A percentile compares a stretch with the other conserved stretches of the same genome.
These are phyloP conservation scores for Candida mesenterica DNA, from an alignment of 1,139 yeast species.

Conservation along the genomic window DNA sequence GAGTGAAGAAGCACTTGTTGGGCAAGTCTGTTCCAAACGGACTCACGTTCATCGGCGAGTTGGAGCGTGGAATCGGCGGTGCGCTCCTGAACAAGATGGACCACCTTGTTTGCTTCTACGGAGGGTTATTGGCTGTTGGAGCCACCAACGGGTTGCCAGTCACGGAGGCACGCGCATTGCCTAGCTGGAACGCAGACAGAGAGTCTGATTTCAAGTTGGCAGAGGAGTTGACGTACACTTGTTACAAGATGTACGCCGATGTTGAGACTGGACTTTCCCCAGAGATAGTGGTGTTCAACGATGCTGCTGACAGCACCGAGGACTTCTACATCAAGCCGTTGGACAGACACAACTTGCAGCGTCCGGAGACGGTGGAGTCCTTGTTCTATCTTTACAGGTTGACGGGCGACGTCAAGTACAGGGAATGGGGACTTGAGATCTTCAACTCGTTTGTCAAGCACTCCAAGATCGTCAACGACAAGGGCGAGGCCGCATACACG, in stretches of 20 bases:
- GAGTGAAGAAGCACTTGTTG: conserved; percentile 65
- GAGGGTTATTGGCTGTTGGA: conserved; percentile 86
- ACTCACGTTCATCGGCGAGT: conserved; percentile 75
- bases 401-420: conserved; percentile 77
- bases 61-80: conserved; percentile 63
- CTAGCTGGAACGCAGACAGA: conserved; percentile 36
- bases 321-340: conserved; percentile 70
- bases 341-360: conserved; percentile 82
- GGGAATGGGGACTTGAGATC: conserved; percentile 90
- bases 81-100: conserved; percentile 80
- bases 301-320: conserved; percentile 22
- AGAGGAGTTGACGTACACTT: conserved; percentile 73
- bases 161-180: conserved; percentile 45
- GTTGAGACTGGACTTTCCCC: conserved; percentile 80
- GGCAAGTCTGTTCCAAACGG: conserved; percentile 61
- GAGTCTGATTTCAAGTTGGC: conserved; percentile 64
- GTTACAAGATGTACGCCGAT: conserved; percentile 78
- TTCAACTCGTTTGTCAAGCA: conserved; percentile 67
- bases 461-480: conserved; percentile 48
- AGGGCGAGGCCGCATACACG: conserved; percentile 61
- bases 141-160: conserved; percentile 75
- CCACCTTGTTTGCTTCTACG: conserved; percentile 89
- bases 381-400: conserved; percentile 76
- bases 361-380: conserved; percentile 95
- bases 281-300: conserved; percentile 81